Evolutionary conservation across 179 eudicot genomes (phyloP), one percentile per base, ranked within the genome.

Genomic region (Carnegiea gigantea): DNA sequence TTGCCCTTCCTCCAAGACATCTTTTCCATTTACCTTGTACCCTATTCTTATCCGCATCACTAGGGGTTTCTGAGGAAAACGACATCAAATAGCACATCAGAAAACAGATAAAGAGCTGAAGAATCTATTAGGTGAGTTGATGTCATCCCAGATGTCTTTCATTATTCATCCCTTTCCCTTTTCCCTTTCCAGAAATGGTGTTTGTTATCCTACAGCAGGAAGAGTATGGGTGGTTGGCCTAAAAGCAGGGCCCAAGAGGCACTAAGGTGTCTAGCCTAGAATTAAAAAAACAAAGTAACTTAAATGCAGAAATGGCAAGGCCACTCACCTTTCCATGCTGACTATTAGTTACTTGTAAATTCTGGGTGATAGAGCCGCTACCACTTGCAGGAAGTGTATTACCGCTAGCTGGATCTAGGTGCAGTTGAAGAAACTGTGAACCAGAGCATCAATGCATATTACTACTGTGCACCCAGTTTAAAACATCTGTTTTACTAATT

Each of bases 391-490:
- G 93, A 78, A 96, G 96, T 14, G 83, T 87, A 84, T 90, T 93
- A 75, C 93, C 80, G 85, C 98, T 96, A 78, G 98, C 99, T 72
- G 99, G 98, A 83, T 96, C 99, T 79, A 96, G 86, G 83, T 92
- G 96, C 87, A 96, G 85, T 83, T 96, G 99, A 84, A 96, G 98
- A 86, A 94, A 96, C 98, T 94, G 93, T 24, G 70, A 53, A 84
- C 24, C 51, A 76, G 59, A 83, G 38, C 75, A 81, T 14, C 36
- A 79, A 49, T 40, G 48, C 12, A 46, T 71, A 79, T 88, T 73
- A 46, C 54, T 65, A 65, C 21, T 81, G 81, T 48, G 57, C 49
- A 74, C 46, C 40, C 46, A 64, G 21, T 70, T 64, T 49, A 3
- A 10, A 67, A 28, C 79, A 54, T 81, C 18, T 36, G 1, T 51